Evolutionary conservation across 176 grass and related monocot species (phyloP).

Genomic region (Cocos nucifera): DNA sequence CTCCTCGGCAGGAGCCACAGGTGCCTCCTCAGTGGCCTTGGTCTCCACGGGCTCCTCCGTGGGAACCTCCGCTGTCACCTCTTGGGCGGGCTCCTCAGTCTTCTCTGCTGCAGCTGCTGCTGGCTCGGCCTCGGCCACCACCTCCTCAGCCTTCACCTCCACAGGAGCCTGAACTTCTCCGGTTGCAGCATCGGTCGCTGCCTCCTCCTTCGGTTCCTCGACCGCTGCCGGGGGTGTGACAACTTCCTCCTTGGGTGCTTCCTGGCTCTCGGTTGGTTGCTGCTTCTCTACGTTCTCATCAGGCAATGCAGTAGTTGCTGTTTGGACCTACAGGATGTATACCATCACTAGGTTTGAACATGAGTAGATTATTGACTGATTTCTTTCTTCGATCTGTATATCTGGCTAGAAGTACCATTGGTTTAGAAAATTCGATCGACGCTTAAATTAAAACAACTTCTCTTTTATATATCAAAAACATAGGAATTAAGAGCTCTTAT

Average conservation of each 20-base stretch:
- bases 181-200: background rate
- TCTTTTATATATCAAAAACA: too few relatives aligned
- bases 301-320: background rate
- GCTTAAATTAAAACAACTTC: too few relatives aligned
- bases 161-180: background rate
- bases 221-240: background rate
- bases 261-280: background rate
- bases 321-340: background rate
- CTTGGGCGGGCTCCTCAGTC: too few relatives aligned
- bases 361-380: background rate
- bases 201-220: constrained; percentile 1
- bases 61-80: too few relatives aligned
- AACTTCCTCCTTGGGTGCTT: background rate
- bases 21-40: too few relatives aligned
- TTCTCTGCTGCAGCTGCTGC: too few relatives aligned
- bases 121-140: background rate
- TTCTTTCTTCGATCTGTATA: background rate
- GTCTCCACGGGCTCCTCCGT: too few relatives aligned
- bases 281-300: background rate
- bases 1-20: too few relatives aligned
- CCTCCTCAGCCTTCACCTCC: background rate
- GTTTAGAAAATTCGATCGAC: background rate
- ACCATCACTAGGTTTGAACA: background rate
- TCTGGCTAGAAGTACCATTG: background rate
- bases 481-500: too few relatives aligned